phyloP scores from a whole-genome alignment of 345 rosid species.

The Luvunga scandens region DNA sequence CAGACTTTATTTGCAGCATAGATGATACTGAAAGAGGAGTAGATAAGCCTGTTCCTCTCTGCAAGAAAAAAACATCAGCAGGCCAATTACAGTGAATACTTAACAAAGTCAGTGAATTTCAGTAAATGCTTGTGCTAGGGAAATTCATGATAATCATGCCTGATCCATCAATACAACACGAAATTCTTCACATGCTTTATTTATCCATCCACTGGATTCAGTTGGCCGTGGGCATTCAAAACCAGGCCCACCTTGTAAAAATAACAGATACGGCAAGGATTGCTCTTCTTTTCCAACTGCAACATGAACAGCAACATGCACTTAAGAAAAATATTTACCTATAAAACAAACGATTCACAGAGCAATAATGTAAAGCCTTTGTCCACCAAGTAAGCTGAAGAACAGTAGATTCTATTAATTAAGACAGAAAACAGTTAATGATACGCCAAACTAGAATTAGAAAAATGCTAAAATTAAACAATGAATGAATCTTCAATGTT shows the following conservation, averaged over 20 bases:
- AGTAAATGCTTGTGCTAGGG: background rate
- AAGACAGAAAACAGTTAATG: background rate
- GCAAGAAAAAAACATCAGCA: slow-evolving; percentile 28
- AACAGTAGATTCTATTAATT: background rate
- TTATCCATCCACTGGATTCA: slow-evolving; percentile 82
- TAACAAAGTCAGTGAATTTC: background rate
- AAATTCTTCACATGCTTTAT: slow-evolving; percentile 82
- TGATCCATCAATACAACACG: slow-evolving; percentile 91
- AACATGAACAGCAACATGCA: slow-evolving; percentile 6
- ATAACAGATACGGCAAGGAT: slow-evolving; percentile 67
- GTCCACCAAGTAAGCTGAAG: background rate
- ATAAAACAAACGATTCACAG: background rate
- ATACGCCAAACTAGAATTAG: background rate
- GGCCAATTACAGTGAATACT: background rate
- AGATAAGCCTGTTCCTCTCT: slow-evolving; percentile 98
- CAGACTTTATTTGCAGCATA: slow-evolving; percentile 73
- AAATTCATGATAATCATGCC: slow-evolving; percentile 38
- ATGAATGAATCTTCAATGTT: background rate
- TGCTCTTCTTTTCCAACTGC: slow-evolving; percentile 83
- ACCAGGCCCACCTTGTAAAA: slow-evolving; percentile 94
- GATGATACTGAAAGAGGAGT: slow-evolving; percentile 81
- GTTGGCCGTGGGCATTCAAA: slow-evolving; percentile 85
- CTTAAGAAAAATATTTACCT: background rate
- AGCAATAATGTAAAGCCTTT: background rate
- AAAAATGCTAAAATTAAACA: background rate